These are phyloP conservation scores for Rubroboletus pulcherrimus DNA, from an alignment of 768 basidiomycete species.

Conservation along the genomic window DNA sequence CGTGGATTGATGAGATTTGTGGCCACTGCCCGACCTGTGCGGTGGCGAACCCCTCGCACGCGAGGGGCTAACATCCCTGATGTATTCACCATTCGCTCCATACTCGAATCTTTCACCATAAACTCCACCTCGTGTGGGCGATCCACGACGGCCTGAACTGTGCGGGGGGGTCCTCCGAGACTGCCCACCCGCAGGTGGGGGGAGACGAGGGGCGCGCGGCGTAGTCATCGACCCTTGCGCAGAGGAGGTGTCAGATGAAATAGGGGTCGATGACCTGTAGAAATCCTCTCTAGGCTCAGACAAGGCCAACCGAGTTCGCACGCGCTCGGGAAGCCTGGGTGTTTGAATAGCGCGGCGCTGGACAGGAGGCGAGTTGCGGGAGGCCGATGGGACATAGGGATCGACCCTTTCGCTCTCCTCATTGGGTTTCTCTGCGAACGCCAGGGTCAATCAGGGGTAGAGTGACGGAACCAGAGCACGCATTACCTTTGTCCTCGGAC, in stretches of 20 bases:
- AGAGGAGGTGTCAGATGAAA: background rate
- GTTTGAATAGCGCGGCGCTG: background rate
- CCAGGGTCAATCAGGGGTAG: background rate
- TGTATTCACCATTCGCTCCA: background rate
- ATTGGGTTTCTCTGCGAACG: background rate
- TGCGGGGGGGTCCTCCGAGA: background rate
- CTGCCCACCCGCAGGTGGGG: background rate
- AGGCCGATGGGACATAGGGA: background rate
- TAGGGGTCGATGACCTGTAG: background rate
- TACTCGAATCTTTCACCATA: background rate
- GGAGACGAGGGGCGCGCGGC: background rate
- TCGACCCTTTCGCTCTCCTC: background rate
- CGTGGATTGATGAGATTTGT: background rate
- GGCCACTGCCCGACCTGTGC: background rate
- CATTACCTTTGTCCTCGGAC: background rate
- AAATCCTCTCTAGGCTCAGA: background rate
- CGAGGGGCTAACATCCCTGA: background rate
- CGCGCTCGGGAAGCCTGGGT: constrained; percentile 9
- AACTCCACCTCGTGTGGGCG: background rate
- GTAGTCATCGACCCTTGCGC: background rate
- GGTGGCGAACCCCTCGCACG: background rate
- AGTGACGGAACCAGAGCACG: background rate
- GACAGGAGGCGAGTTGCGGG: background rate
- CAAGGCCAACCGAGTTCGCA: constrained; percentile 6
- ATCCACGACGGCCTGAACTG: background rate